Evolutionary conservation across 331 rosid species (phyloP).

Genomic region (Quercus tomentella): DNA sequence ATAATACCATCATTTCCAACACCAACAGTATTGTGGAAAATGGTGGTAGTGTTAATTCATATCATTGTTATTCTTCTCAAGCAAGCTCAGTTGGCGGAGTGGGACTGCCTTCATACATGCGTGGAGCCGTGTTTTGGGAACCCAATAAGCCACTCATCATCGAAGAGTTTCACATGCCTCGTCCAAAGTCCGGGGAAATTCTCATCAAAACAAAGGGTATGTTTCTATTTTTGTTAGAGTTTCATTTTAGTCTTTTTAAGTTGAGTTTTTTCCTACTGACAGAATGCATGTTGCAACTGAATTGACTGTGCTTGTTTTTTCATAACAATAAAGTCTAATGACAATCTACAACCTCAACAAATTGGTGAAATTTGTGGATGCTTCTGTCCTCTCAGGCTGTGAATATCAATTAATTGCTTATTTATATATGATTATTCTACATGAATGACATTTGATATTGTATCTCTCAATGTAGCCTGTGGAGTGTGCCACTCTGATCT

Average conservation of each 20-base stretch:
- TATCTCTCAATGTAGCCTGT: conserved; percentile 53
- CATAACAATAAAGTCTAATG: too few relatives aligned
- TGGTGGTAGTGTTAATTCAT: not conserved
- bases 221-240: not conserved
- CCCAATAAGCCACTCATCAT: conserved; percentile 77
- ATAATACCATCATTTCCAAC: not conserved
- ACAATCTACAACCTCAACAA: not conserved
- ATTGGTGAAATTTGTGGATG: not conserved
- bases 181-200: conserved; percentile 82
- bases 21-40: not conserved
- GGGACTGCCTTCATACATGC: conserved; percentile 75
- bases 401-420: not conserved
- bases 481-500: conserved; percentile 99
- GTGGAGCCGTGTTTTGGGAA: conserved; percentile 75
- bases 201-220: conserved; percentile 77
- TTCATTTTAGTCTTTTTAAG: too few relatives aligned
- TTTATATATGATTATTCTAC: not conserved
- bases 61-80: conserved; percentile 20
- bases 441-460: conserved; percentile 1
- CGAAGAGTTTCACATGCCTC: conserved; percentile 80
- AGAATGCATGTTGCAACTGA: not conserved
- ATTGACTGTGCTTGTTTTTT: too few relatives aligned
- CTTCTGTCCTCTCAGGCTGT: not conserved
- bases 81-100: conserved; percentile 19
- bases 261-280: not conserved